Percentiles rank a stretch among this genome's conserved stretches.
Evolutionary conservation across 768 basidiomycete species (phyloP).

Genomic region (Gyrodon lividus): DNA sequence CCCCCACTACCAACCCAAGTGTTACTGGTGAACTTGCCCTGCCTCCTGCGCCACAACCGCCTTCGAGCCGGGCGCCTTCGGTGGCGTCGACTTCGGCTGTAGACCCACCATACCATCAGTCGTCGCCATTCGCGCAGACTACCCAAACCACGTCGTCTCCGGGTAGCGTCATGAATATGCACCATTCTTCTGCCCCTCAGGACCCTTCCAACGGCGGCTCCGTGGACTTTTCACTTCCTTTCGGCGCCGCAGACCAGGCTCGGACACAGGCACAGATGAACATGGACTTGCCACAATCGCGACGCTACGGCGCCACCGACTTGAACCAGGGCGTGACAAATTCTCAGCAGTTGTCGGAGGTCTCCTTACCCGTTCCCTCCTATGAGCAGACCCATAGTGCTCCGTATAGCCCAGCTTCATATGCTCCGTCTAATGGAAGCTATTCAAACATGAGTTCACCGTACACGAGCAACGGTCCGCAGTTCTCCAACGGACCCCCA

Average conservation of each 20-base stretch:
- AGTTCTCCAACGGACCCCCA: constrained; percentile 7
- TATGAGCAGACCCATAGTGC: constrained; percentile 25
- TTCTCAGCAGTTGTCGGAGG: constrained; percentile 12
- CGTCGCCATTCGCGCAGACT: constrained; percentile 10
- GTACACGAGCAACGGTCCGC: constrained; percentile 20
- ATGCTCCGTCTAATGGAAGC: constrained; percentile 21
- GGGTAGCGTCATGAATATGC: not conserved
- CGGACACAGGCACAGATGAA: constrained; percentile 12
- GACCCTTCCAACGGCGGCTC: constrained; percentile 14
- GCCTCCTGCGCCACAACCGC: not conserved
- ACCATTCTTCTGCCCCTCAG: constrained; percentile 7
- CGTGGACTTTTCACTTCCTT: constrained; percentile 26
- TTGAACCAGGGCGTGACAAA: constrained; percentile 9
- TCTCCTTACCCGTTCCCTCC: constrained; percentile 1
- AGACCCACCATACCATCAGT: constrained; percentile 14
- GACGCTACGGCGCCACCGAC: constrained; percentile 13
- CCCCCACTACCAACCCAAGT: constrained; percentile 12
- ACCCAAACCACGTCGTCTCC: constrained; percentile 6
- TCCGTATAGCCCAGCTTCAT: constrained; percentile 26
- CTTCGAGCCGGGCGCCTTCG: constrained; percentile 10
- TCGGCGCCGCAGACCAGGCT: constrained; percentile 18
- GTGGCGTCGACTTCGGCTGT: constrained; percentile 10
- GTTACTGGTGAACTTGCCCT: constrained; percentile 9
- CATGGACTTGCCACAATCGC: constrained; percentile 16
- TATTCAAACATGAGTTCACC: constrained; percentile 27